Base-by-base conservation (phyloP, 371 early-diverging fungal species). In the Saksenaea vasiformis region DNA sequence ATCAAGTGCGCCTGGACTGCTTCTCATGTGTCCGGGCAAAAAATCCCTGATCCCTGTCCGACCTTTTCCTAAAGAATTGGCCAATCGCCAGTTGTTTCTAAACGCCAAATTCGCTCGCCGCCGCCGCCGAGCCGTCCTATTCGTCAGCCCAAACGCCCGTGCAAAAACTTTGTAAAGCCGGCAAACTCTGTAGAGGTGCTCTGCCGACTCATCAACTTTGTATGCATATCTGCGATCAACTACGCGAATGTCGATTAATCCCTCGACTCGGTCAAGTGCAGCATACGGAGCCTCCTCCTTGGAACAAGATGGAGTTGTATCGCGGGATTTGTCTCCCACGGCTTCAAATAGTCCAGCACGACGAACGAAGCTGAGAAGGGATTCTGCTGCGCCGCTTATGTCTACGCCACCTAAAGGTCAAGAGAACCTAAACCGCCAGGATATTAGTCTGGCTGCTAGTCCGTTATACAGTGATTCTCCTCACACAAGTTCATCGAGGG, bases 351-450 rank as follows among this genome's bases (percentile, higher is more conserved):
- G 10, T 11, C 35, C 62, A 58, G 59, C 58, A 62, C 51, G 55
- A 39, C 58, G 53, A 38, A 19, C 53, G 19, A 59, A 58, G 59
- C 58, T 38, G 19, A 66, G 79, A 65, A 41, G 81, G 60, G 74
- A 76, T 62, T 81, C 81, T n/a, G 56, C 81, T 67, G 77, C 78
- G 61, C 81, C 81, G 58, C 75, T 81, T 44, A 73, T 81, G 43
- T 68, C 69, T 54, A 68, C 74, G 36, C 75, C 74, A 19, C 75
- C 77, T 5, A 64, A 73, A 38, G 44, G 57, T 35, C 26, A 44
- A 22, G 38, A 43, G 22, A 14, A 54, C 14, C 17, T 28, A 36
- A 28, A 14, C 14, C 43, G 43, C 19, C n/a, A 41, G 14, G 43
- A 41, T n/a, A 41, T 41, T 17, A 41, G n/a, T 5, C 43, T 41